Base-by-base conservation (phyloP, 192 early-diverging fungal genomes). In the Coemansia sp. region DNA sequence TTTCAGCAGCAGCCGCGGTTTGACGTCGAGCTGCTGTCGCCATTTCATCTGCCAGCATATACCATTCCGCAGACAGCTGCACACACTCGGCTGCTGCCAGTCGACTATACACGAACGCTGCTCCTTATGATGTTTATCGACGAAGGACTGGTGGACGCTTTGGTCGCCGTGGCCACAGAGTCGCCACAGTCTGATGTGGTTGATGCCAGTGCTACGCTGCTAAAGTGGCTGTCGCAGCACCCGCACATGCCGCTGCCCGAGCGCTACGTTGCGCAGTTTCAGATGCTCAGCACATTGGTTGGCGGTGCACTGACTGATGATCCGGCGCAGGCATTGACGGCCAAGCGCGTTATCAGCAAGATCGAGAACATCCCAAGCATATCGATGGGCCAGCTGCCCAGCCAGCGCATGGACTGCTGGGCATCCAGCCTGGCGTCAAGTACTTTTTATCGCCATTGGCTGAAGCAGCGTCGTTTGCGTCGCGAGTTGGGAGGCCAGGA, bases 51-150 rank as follows among this genome's bases (percentile, higher is more conserved):
- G 38, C 74, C 80, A 34, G 9, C 40, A 6, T 57, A 67, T 51
- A 68, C 74, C 6, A 72, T 76, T 17, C 72, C 71, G 21, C 62
- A 74, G 50, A 22, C 57, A 14, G 69, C 74, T 14, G 74, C 67
- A 9, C 71, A 63, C n/a, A 44, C 76, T 0, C 67, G 72, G 4
- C 52, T 83, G 37, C 56, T 75, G 49, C 76, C 77, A 0, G 68
- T 79, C 34, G 73, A 76, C 50, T 73, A 75, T 50, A 59, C 76
- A 60, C 76, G 82, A 36, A 83, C 82, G 6, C 51, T 83, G 22
- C 57, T 83, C 19, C 65, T 83, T 25, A 77, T 80, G 57, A 47
- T 76, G 23, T 80, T 83, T 57, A 65, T 80, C 37, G 82, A 83
- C 36, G 82, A 75, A 34, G 82, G 82, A n/a, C 61, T 82, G 17